Percentiles rank a stretch among this genome's conserved stretches.
These are phyloP conservation scores for Hypoxylon perforatum DNA, from an alignment of 495 filamentous ascomycete genomes.

Conservation along the genomic window DNA sequence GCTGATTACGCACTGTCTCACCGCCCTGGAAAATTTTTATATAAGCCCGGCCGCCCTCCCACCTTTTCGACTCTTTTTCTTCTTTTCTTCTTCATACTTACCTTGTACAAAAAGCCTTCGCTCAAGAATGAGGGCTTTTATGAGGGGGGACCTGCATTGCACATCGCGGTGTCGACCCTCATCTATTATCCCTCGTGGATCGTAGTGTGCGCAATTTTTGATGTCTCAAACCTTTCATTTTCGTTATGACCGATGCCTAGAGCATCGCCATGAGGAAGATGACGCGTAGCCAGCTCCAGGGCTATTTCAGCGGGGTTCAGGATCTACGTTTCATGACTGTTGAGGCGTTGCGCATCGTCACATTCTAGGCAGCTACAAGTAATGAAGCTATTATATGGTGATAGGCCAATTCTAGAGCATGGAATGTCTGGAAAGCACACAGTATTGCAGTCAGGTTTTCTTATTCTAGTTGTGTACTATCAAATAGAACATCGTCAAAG, in stretches of 20 bases:
- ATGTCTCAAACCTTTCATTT: slow-evolving; percentile 12
- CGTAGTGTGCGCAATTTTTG: slow-evolving; percentile 55
- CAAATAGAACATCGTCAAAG: too few relatives aligned
- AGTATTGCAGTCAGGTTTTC: too few relatives aligned
- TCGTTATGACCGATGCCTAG: slow-evolving; percentile 26
- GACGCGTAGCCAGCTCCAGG: too few relatives aligned
- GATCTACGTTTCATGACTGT: too few relatives aligned
- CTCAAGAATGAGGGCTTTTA: slow-evolving; percentile 71
- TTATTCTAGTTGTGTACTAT: too few relatives aligned
- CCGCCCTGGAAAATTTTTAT: neutral
- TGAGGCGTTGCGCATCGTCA: too few relatives aligned
- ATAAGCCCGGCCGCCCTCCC: slow-evolving; percentile 5
- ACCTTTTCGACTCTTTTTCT: neutral
- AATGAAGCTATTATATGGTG: too few relatives aligned
- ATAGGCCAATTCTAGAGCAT: too few relatives aligned
- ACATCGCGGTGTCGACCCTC: slow-evolving; percentile 74
- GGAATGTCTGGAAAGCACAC: too few relatives aligned
- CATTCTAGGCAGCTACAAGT: too few relatives aligned
- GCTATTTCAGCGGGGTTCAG: too few relatives aligned
- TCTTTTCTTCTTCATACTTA: slow-evolving; percentile 75
- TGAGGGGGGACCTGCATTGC: too few relatives aligned
- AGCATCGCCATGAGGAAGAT: slow-evolving; percentile 30
- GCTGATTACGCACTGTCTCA: neutral
- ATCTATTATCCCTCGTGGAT: slow-evolving; percentile 74
- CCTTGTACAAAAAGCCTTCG: slow-evolving; percentile 71